Conservation (phyloP, 306 rosid species). For the Hylodesmum podocarpum region DNA sequence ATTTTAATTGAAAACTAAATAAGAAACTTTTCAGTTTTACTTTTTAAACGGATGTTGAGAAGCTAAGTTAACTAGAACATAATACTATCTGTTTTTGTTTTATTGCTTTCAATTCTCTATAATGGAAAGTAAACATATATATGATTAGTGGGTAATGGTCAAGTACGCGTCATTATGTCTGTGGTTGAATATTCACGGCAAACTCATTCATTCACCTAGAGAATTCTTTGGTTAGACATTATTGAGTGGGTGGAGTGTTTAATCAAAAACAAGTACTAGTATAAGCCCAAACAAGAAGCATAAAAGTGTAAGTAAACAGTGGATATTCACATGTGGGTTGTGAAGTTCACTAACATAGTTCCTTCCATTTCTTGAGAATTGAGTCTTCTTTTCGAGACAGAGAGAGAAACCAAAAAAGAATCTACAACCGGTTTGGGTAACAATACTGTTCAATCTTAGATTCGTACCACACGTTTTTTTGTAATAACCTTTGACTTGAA, state of each 20-base stretch:
- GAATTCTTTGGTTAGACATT: slow-evolving; percentile 10
- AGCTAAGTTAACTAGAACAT: background rate
- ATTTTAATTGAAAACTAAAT: background rate
- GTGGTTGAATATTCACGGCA: slow-evolving; percentile 35
- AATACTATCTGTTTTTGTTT: background rate
- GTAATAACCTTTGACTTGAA: background rate
- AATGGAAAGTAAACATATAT: background rate
- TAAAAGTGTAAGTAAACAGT: background rate
- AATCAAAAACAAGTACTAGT: slow-evolving; percentile 7
- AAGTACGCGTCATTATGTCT: slow-evolving; percentile 36
- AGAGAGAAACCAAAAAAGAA: background rate
- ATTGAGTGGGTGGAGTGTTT: slow-evolving; percentile 35
- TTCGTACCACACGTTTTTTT: background rate
- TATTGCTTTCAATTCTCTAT: background rate
- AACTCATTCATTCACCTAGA: slow-evolving; percentile 30
- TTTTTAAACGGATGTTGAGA: background rate
- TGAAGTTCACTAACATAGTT: background rate
- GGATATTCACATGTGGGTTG: background rate
- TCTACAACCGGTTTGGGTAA: background rate
- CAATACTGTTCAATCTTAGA: background rate
- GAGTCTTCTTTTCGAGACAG: background rate
- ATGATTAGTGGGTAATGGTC: slow-evolving; percentile 33
- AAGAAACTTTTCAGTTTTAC: background rate
- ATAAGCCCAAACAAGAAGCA: slow-evolving; percentile 23
- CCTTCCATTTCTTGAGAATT: background rate